Conservation (phyloP, 2,329 filamentous ascomycete genomes). For the Cytospora paraplurivora region DNA sequence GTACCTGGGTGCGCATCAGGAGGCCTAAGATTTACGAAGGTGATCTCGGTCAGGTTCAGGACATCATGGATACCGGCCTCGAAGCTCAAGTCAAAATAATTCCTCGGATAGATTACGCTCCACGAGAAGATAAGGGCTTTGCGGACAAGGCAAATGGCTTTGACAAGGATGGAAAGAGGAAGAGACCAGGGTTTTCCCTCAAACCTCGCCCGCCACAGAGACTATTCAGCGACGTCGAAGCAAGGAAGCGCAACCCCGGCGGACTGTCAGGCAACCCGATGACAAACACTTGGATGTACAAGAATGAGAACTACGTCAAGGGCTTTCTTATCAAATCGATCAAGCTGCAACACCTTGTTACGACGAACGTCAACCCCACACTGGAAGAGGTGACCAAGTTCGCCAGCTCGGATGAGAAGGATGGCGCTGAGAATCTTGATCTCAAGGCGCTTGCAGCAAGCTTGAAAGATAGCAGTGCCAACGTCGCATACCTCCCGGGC, state of each 20-base stretch:
- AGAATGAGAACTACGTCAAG: slow-evolving; percentile 86
- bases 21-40: slow-evolving; percentile 79
- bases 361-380: slow-evolving; percentile 88
- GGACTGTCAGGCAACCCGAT: slow-evolving; percentile 68
- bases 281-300: slow-evolving; percentile 80
- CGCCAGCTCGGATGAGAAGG: slow-evolving; percentile 75
- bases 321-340: slow-evolving; percentile 94
- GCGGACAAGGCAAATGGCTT: slow-evolving; percentile 29
- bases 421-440: slow-evolving; percentile 92
- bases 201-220: slow-evolving; percentile 77
- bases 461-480: slow-evolving; percentile 79
- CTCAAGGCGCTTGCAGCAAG: slow-evolving; percentile 87
- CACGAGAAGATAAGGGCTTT: slow-evolving; percentile 13
- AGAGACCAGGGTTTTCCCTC: slow-evolving; percentile 59
- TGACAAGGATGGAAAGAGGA: slow-evolving; percentile 71
- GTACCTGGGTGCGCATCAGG: slow-evolving; percentile 88
- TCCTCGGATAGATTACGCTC: slow-evolving; percentile 80
- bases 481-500: slow-evolving; percentile 84
- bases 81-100: slow-evolving; percentile 87
- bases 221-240: slow-evolving; percentile 90
- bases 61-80: slow-evolving; percentile 89
- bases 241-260: slow-evolving; percentile 79
- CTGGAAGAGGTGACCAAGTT: slow-evolving; percentile 97
- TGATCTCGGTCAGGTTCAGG: slow-evolving; percentile 88
- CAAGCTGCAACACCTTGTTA: slow-evolving; percentile 82